A percentile compares a stretch with the other conserved stretches of the same genome.
Conservation (phyloP, 768 basidiomycete genomes). For the Pleurotus ostreatus region DNA sequence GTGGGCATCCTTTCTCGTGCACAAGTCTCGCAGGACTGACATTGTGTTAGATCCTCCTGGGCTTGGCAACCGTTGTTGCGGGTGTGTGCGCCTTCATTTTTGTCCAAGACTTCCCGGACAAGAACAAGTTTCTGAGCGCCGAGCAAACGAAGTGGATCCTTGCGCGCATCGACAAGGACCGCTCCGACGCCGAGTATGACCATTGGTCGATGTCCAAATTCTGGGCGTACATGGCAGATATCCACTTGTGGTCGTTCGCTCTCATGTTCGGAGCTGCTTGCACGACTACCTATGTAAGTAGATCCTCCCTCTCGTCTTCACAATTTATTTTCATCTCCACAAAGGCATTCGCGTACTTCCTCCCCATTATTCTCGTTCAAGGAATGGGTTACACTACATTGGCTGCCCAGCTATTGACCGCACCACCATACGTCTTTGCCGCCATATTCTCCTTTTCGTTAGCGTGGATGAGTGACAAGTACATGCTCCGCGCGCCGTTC, state of each 20-base stretch:
- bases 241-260: conserved; percentile 25
- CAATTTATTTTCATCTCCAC: not conserved
- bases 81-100: conserved; percentile 26
- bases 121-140: conserved; percentile 28
- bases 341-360: conserved; percentile 23
- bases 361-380: conserved; percentile 28
- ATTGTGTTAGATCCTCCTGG: conserved; percentile 15
- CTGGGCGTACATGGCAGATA: conserved; percentile 31
- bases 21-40: not conserved
- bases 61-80: conserved; percentile 25
- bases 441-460: conserved; percentile 31
- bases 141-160: conserved; percentile 28
- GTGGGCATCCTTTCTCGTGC: conserved; percentile 15
- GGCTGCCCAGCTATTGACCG: conserved; percentile 27
- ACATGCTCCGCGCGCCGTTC: conserved; percentile 28
- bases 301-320: not conserved
- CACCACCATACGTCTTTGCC: conserved; percentile 30
- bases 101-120: conserved; percentile 32
- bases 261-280: conserved; percentile 30
- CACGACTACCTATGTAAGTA: conserved; percentile 31
- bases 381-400: conserved; percentile 28
- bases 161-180: conserved; percentile 31
- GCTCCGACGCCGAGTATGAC: conserved; percentile 33
- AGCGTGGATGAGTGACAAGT: conserved; percentile 33
- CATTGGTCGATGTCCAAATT: conserved; percentile 25